Evolutionary conservation across 2,329 filamentous ascomycete genomes (phyloP).

Genomic region (Pseudogymnoascus sp.): DNA sequence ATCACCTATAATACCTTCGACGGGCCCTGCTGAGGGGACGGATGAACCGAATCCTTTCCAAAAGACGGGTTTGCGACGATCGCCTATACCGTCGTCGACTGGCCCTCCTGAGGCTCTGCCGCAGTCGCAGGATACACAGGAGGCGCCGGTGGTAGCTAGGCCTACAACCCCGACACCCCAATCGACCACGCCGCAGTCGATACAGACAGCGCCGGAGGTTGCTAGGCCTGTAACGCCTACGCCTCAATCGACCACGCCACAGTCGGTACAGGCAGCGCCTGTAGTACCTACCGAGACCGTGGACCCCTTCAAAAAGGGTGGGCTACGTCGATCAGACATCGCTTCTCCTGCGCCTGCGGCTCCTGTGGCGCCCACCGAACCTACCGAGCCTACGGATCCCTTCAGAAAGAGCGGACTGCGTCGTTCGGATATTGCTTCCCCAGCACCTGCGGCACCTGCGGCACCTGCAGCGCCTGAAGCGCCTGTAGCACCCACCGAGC

Average conservation of each 20-base stretch:
- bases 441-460: neutral
- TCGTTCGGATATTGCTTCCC: constrained; percentile 19
- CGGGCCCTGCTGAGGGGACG: neutral
- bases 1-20: constrained; percentile 7
- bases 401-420: constrained; percentile 25
- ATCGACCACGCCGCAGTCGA: neutral
- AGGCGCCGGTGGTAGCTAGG: neutral
- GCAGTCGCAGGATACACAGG: neutral
- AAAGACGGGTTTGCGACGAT: constrained; percentile 10
- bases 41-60: neutral
- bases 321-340: neutral
- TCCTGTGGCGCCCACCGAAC: neutral
- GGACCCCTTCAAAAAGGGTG: neutral
- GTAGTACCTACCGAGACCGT: neutral
- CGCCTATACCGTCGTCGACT: neutral
- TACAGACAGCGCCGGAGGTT: neutral
- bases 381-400: constrained; percentile 19
- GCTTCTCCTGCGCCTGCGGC: neutral
- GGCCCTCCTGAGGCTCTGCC: neutral
- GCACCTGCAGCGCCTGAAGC: neutral
- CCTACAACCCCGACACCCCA: neutral
- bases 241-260: neutral
- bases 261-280: neutral
- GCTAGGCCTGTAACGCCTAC: neutral
- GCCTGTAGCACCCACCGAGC: neutral